Evolutionary conservation across 2,329 filamentous ascomycete species (phyloP).

Genomic region (Fusarium armeniacum): DNA sequence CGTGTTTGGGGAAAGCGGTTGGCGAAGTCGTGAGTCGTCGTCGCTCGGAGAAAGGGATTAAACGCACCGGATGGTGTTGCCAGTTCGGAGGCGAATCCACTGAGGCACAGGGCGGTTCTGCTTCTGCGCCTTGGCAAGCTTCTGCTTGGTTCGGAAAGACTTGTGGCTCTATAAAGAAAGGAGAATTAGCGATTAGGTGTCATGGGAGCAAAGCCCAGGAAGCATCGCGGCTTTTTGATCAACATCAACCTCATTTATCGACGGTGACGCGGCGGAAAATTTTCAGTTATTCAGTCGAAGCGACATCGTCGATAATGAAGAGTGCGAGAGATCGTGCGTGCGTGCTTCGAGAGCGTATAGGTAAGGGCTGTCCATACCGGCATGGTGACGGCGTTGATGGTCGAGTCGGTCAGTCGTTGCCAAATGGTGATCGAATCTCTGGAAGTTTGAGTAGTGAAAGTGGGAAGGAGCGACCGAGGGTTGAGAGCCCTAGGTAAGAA

Average conservation of each 20-base stretch:
- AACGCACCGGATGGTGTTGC: constrained; percentile 98
- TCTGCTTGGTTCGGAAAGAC: constrained; percentile 99
- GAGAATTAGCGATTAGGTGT: constrained; percentile 47
- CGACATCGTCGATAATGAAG: constrained; percentile 31
- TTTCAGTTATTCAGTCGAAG: constrained; percentile 20
- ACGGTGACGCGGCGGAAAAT: constrained; percentile 9
- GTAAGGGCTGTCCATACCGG: constrained; percentile 54
- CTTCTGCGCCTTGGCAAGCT: constrained; percentile 99
- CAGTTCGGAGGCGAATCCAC: constrained; percentile 98
- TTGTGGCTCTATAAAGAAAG: constrained; percentile 85
- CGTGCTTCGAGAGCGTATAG: constrained; percentile 16
- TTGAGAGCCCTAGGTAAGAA: too few relatives aligned
- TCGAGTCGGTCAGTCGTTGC: constrained; percentile 55
- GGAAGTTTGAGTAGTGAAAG: too few relatives aligned
- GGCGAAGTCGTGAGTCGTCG: constrained; percentile 26
- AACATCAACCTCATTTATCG: constrained; percentile 29
- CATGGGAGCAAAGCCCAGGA: constrained; percentile 21
- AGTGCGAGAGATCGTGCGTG: constrained; percentile 18
- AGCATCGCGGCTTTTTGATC: constrained; percentile 21
- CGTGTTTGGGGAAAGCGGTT: background rate
- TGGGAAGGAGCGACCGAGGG: too few relatives aligned
- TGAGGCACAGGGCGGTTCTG: constrained; percentile 99
- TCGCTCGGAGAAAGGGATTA: constrained; percentile 14
- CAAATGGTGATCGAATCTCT: constrained; percentile 53
- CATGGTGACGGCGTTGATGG: constrained; percentile 59